Evolutionary conservation across 2,329 filamentous ascomycete genomes (phyloP), one percentile per base, ranked within the genome.

Genomic region (Trichothecium roseum): DNA sequence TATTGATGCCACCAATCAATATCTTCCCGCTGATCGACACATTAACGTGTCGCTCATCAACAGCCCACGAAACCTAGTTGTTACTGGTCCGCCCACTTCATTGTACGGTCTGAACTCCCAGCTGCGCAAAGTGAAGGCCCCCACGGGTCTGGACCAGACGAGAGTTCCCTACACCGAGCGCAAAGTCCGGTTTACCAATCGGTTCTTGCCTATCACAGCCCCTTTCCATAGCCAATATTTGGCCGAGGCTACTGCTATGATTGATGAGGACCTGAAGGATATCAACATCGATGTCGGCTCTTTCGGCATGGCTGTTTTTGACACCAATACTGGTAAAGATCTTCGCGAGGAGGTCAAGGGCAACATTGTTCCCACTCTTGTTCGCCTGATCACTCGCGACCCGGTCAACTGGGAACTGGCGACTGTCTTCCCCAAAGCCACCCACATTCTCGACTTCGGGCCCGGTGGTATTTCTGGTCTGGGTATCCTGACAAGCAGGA

Each of bases 211-310:
- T 32, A 98, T 98, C 58, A 95, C 89, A 1, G 87, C 91, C 8
- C 93, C 91, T 4, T 98, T 98, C 72, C 91, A 98, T 70, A 98
- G 91, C 72, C 81, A 86, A 41, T 95, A 96, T 55, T 77, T 98
- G 13, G 68, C 72, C 17, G 79, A 87, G 45, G 89, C 91, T 2
- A 86, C 84, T 18, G 73, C 79, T 40, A 71, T 87, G 48, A 86
- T 98, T 42, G 75, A 88, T 37, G 79, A 89, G 49, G 93, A 98
- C 54, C 69, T 98, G 42, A 85, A 85, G 58, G 74, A 88, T 45
- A 68, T 96, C 45, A 65, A 72, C 36, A 89, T 96, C 37, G 72
- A 84, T 37, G 74, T 78, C 37, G 73, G 74, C 37, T 72, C 75
- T 26, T 71, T 98, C 14, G 82, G 73, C 24, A 89, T 95, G 37